Percentiles rank a stretch among this genome's conserved stretches.
phyloP scores from a whole-genome alignment of 2,329 filamentous ascomycete genomes.

The Cladobotryum mycophilum region DNA sequence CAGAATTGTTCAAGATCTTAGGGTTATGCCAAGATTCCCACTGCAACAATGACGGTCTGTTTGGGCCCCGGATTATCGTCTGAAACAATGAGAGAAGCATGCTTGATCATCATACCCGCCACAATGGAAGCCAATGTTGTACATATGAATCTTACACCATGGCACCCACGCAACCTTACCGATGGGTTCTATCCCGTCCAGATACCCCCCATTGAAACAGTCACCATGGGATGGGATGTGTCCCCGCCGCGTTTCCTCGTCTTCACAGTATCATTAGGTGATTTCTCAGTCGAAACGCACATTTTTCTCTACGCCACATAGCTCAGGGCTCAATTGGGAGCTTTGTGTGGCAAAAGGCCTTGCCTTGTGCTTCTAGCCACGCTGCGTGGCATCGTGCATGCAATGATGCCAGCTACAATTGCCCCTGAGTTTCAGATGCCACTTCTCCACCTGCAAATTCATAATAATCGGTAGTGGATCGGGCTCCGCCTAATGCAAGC shows the following conservation, averaged over 20 bases:
- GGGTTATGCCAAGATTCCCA: not conserved
- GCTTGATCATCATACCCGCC: conserved; percentile 23
- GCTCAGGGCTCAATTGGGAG: too few relatives aligned
- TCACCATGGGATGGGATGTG: conserved; percentile 1
- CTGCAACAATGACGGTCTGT: conserved; percentile 10
- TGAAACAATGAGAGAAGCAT: conserved; percentile 15
- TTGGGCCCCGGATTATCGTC: conserved; percentile 9
- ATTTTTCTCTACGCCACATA: too few relatives aligned
- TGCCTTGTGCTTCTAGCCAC: too few relatives aligned
- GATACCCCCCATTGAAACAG: not conserved
- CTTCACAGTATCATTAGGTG: not conserved
- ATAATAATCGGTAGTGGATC: not conserved
- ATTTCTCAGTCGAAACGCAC: too few relatives aligned
- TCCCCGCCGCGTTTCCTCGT: not conserved
- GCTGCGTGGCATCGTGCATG: not conserved
- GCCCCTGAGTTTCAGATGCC: conserved; percentile 9
- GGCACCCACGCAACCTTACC: too few relatives aligned
- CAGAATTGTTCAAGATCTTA: not conserved
- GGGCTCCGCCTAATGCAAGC: not conserved
- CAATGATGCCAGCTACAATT: conserved; percentile 1
- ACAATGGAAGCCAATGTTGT: not conserved
- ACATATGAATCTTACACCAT: too few relatives aligned
- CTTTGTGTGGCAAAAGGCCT: too few relatives aligned
- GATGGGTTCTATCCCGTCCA: not conserved
- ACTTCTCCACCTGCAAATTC: conserved; percentile 2